These are phyloP conservation scores for Sporothrix variecibatus DNA, from an alignment of 2,329 filamentous ascomycete species.

Conservation along the genomic window DNA sequence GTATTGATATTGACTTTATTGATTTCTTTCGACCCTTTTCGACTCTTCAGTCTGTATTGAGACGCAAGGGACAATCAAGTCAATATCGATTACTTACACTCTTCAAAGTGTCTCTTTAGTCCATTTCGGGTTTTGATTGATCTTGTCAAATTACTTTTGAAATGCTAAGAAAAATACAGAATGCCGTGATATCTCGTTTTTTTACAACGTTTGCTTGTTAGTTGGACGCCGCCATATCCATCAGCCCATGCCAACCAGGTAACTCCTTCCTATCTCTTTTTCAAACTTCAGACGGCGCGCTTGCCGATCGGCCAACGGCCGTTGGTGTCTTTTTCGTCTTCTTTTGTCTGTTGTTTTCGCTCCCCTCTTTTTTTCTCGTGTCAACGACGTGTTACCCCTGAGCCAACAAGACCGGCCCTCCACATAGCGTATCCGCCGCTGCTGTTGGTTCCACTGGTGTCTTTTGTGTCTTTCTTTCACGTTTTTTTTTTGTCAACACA, in stretches of 20 bases:
- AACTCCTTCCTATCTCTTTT: not conserved
- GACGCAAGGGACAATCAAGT: not conserved
- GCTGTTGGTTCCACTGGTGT: not conserved
- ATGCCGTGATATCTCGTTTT: not conserved
- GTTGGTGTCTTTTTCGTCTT: not conserved
- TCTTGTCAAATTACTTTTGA: not conserved
- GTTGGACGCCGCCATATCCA: conserved; percentile 1
- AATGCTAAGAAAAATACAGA: not conserved
- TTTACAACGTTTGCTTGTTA: no score
- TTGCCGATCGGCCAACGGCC: not conserved
- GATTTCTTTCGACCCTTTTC: not conserved
- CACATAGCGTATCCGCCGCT: conserved; percentile 6
- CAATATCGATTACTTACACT: not conserved
- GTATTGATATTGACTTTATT: not conserved
- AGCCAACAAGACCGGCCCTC: not conserved
- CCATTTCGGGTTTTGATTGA: not conserved
- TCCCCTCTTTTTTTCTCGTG: conserved; percentile 11
- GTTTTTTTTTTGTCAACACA: not conserved
- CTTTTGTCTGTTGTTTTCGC: not conserved
- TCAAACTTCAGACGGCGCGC: not conserved
- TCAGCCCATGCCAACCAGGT: not conserved
- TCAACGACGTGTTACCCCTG: not conserved
- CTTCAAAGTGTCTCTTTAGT: not conserved
- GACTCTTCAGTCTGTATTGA: not conserved
- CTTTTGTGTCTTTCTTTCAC: not conserved